Evolutionary conservation across 768 basidiomycete genomes (phyloP), one percentile per base, ranked within the genome.

Genomic region (Rhizopogon roseolus): DNA sequence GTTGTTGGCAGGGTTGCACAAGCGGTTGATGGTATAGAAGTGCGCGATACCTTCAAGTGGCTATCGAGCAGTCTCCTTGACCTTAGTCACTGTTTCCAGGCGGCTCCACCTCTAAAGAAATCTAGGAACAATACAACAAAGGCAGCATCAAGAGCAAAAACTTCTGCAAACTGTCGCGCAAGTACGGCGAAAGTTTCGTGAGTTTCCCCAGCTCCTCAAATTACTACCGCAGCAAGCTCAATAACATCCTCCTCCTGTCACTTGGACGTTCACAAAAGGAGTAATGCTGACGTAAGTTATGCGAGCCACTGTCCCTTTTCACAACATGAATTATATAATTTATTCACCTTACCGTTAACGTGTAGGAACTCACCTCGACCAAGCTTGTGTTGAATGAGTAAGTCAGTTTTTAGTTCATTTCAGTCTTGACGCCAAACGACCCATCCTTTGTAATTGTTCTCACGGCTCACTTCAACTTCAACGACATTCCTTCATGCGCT

Each of bases 401-500:
- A 69, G 67, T 69, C 60, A 52, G 50, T 57, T 32, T 62, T 64
- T 57, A 51, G 44, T 57, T 32, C 60, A 52, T 62, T 54, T 56
- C 54, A 50, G 39, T 57, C 54, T 32, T 40, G 16, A 43, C 53
- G 28, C 28, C 57, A 46, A 22, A 52, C 59, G 43, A 51, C 56
- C 49, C 43, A 53, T 57, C 45, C 19, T 44, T 41, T 55, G 29
- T 41, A 25, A 46, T 41, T 55, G 29, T 41, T 38, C 27, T 49
- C 34, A 58, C 53, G 39, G 50, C 39, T 27, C 42, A 49, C 39
- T 27, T 36, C 44, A 48, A 19, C 27, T 43, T 64, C 59, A 54
- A 60, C 66, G 59, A 66, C 67, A 56, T 66, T 59, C 69, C 64
- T 62, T 55, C 78, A 88, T 89, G 86, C 76, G 66, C 68, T 71